phyloP scores from a whole-genome alignment of 441 rosid genomes.

The Gossypium gossypioides region DNA sequence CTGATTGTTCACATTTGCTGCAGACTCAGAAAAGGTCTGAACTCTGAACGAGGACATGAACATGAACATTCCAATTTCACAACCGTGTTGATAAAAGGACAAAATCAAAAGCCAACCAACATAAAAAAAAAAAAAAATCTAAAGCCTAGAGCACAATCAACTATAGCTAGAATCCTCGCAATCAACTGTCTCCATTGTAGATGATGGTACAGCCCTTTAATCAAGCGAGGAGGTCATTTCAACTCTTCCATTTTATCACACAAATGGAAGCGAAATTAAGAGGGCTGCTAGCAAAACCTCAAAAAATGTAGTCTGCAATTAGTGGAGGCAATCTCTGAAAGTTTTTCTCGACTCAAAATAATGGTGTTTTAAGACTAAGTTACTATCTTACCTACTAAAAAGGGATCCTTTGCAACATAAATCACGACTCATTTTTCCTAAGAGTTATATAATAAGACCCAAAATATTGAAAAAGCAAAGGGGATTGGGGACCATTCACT shows the following conservation, averaged over 20 bases:
- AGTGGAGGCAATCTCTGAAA: conserved; percentile 1
- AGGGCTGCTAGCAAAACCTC: neutral
- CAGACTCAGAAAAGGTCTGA: neutral
- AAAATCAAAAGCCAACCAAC: neutral
- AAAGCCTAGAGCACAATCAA: neutral
- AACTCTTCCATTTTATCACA: neutral
- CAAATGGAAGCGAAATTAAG: neutral
- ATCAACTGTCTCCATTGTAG: neutral
- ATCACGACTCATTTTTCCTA: neutral
- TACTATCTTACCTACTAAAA: conserved; percentile 3
- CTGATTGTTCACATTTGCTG: neutral
- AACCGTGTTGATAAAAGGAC: neutral
- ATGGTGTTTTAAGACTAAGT: conserved; percentile 3
- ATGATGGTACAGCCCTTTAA: neutral
- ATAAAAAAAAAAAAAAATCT: neutral
- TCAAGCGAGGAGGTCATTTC: neutral
- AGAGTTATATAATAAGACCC: neutral
- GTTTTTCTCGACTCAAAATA: conserved; percentile 4
- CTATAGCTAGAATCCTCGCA: neutral
- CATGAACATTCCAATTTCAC: neutral
- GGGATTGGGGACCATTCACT: conserved; percentile 6
- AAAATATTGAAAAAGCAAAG: neutral
- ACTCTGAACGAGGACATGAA: no score
- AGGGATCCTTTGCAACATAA: neutral
- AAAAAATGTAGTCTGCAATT: neutral